phyloP scores from a whole-genome alignment of 495 filamentous ascomycete genomes.

The Hypoxylon crocopeplum region DNA sequence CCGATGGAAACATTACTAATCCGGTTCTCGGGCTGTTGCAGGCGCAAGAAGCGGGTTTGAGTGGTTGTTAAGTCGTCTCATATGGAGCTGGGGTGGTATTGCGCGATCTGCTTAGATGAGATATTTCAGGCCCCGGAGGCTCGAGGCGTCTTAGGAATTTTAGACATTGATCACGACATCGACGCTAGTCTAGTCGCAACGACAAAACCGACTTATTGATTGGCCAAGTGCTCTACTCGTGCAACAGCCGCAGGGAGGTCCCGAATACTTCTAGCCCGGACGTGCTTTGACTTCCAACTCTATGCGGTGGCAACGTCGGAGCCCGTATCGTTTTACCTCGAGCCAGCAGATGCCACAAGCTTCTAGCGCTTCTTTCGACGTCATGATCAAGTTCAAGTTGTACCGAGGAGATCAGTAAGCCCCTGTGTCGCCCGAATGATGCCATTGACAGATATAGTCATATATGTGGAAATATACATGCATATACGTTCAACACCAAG shows the following conservation, averaged over 20 bases:
- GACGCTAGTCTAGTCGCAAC: slow-evolving; percentile 43
- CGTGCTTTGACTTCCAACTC: neutral
- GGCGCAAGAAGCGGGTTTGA: slow-evolving; percentile 10
- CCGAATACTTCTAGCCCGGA: slow-evolving; percentile 2
- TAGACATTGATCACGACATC: slow-evolving; percentile 49
- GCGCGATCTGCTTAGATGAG: slow-evolving; percentile 34
- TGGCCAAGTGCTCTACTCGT: slow-evolving; percentile 35
- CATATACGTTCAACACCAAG: neutral
- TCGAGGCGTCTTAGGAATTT: slow-evolving; percentile 36
- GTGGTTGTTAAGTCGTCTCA: slow-evolving; percentile 9
- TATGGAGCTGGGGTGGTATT: slow-evolving; percentile 35
- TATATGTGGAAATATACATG: neutral
- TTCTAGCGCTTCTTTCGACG: too few species aligned
- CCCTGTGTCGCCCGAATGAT: too few species aligned
- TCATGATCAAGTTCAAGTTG: too few species aligned
- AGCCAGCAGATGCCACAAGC: too few species aligned
- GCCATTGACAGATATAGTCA: slow-evolving; percentile 2
- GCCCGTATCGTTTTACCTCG: neutral
- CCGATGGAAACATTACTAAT: slow-evolving; percentile 25
- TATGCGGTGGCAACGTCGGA: slow-evolving; percentile 1
- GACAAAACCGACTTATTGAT: slow-evolving; percentile 34
- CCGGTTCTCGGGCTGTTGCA: slow-evolving; percentile 33
- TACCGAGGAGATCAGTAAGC: too few species aligned
- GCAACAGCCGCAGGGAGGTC: slow-evolving; percentile 11
- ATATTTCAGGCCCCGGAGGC: slow-evolving; percentile 13